Evolutionary conservation across 805 yeast species (phyloP).

Genomic region (Candida nanaspora): DNA sequence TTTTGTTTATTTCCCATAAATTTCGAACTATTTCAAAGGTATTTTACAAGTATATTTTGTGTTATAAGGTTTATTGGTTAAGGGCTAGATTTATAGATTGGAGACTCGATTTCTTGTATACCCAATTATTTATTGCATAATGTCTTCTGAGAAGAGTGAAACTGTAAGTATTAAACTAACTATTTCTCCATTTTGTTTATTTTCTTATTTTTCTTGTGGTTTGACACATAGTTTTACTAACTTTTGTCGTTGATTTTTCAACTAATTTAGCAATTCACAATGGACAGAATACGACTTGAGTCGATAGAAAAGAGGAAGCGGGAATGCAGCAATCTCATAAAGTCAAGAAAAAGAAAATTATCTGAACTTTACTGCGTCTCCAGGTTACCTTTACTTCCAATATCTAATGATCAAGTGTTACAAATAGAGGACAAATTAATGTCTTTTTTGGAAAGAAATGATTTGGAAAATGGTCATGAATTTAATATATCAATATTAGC

Average conservation of each 20-base stretch:
- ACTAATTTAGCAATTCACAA: slow-evolving; percentile 13
- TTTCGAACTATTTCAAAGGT: no score
- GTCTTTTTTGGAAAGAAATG: slow-evolving; percentile 45
- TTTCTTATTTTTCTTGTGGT: background rate
- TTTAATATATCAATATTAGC: slow-evolving; percentile 28
- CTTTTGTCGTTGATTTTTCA: background rate
- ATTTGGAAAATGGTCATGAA: slow-evolving; percentile 37
- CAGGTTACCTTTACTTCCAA: slow-evolving; percentile 40
- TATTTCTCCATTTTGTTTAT: background rate
- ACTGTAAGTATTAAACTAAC: background rate
- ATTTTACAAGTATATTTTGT: no score
- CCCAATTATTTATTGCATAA: no score
- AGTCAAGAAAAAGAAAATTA: slow-evolving; percentile 47
- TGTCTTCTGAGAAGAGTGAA: background rate
- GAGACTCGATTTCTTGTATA: no score
- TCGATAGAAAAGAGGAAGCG: slow-evolving; percentile 38
- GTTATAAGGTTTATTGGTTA: no score
- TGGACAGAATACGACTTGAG: slow-evolving; percentile 38
- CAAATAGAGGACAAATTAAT: slow-evolving; percentile 32
- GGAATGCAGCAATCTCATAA: slow-evolving; percentile 35
- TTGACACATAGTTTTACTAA: background rate
- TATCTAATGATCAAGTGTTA: slow-evolving; percentile 29
- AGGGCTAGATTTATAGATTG: no score
- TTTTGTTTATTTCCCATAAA: no score
- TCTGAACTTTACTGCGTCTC: slow-evolving; percentile 58